phyloP scores from a whole-genome alignment of 2,329 filamentous ascomycete genomes.

The Fusarium dimerum region DNA sequence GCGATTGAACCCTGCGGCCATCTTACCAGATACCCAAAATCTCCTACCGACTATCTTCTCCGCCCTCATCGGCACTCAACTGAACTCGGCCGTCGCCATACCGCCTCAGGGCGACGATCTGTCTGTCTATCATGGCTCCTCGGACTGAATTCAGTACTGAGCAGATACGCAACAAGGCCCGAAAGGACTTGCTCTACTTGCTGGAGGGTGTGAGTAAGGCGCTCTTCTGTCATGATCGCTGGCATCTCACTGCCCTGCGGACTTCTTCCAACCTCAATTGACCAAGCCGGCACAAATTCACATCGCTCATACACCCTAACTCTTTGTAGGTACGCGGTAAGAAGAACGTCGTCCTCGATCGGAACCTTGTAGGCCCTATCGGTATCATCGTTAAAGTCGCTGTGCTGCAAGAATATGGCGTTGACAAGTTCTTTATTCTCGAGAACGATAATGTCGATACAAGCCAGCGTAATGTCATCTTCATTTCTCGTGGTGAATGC shows the following conservation, averaged over 20 bases:
- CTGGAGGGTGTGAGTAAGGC: slow-evolving; percentile 84
- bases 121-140: slow-evolving; percentile 61
- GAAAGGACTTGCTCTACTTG: slow-evolving; percentile 85
- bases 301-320: slow-evolving; percentile 8
- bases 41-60: neutral
- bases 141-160: slow-evolving; percentile 71
- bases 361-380: slow-evolving; percentile 83
- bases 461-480: slow-evolving; percentile 92
- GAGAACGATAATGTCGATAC: slow-evolving; percentile 96
- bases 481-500: slow-evolving; percentile 88
- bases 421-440: slow-evolving; percentile 95
- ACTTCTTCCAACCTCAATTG: slow-evolving; percentile 7
- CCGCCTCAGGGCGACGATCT: slow-evolving; percentile 39
- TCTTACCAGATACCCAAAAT: neutral
- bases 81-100: neutral
- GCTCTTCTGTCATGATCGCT: slow-evolving; percentile 25
- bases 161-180: slow-evolving; percentile 77
- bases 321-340: slow-evolving; percentile 85
- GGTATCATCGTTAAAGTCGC: slow-evolving; percentile 94
- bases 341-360: slow-evolving; percentile 96
- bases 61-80: neutral
- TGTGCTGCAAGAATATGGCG: slow-evolving; percentile 92
- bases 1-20: neutral
- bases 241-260: slow-evolving; percentile 16
- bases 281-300: slow-evolving; percentile 10